Evolutionary conservation across 768 basidiomycete species (phyloP), one percentile per base, ranked within the genome.

Genomic region (Pluteus cervinus): DNA sequence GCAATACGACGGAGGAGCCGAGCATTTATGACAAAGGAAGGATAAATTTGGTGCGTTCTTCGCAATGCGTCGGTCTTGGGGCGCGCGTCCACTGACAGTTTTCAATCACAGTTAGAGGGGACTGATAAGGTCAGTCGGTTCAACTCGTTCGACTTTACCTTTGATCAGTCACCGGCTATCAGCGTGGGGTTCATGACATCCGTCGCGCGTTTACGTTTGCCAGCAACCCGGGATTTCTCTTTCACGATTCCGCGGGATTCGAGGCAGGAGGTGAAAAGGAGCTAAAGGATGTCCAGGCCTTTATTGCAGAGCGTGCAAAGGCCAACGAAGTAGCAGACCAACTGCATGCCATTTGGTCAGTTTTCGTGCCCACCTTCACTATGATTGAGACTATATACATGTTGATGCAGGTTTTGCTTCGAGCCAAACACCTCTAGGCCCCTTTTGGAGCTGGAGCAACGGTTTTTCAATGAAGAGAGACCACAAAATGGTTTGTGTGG

Each of bases 221-320:
- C 20, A 61, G 51, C 46, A 58, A 59, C 22, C 46, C 42, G 4
- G 33, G 45, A 3, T 67, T 63, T 42, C 51, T 66, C 15, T 66
- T 68, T 41, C 66, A 68, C 25, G 66, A 68, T 39, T 68, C 66
- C 16, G 40, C 53, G 30, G 66, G 65, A 5, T 63, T 68, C 33
- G 64, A 68, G 46, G 42, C 61, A 12, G 66, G 66, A 3, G 45
- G 46, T 3, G 44, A 18, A 2, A 42, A 45, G 3, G 57, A 68
- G 40, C 40, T 64, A 2, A 37, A 50, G 2, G 49, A 36, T 5
- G 55, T 66, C 12, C 48, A 42, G 29, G 29, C 33, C 2, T 68
- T 69, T 43, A 52, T 69, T 9, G n/a, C 39, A 10, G n/a, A 51
- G 14, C 40, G 52, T 8, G 44, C 60, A 1, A 45, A 47, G 2